Conservation (phyloP, 1,139 yeast species). For the Suhomyces taliae region DNA sequence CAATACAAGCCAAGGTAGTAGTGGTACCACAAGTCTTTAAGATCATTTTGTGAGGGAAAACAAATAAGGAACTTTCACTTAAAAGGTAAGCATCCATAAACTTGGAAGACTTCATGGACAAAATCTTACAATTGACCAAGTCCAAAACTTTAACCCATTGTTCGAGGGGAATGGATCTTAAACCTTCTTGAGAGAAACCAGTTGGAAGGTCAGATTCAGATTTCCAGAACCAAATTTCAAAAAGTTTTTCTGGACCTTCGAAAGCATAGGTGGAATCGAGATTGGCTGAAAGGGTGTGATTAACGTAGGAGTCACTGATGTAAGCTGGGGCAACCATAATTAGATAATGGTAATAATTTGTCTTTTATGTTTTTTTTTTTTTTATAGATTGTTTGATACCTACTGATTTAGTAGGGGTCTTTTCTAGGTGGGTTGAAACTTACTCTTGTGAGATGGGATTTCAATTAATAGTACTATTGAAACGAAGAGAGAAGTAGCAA, state of each 20-base stretch:
- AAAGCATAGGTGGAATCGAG: slow-evolving; percentile 89
- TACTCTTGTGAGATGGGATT: slow-evolving; percentile 31
- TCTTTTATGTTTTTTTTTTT: slow-evolving; percentile 1
- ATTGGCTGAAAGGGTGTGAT: slow-evolving; percentile 74
- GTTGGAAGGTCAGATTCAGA: slow-evolving; percentile 39
- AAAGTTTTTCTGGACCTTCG: slow-evolving; percentile 94
- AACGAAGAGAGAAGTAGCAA: slow-evolving; percentile 54
- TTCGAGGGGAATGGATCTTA: slow-evolving; percentile 64
- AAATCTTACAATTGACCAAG: slow-evolving; percentile 81
- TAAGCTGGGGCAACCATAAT: slow-evolving; percentile 48
- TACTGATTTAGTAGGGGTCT: slow-evolving; percentile 9
- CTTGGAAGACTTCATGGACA: slow-evolving; percentile 71
- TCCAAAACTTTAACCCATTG: slow-evolving; percentile 76
- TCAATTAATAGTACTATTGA: slow-evolving; percentile 25
- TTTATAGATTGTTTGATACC: slow-evolving; percentile 9
- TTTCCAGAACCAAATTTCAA: slow-evolving; percentile 84
- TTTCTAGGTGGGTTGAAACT: slow-evolving; percentile 43
- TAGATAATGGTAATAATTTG: background rate
- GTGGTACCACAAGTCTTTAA: slow-evolving; percentile 97
- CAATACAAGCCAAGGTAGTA: slow-evolving; percentile 78
- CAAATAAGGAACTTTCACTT: slow-evolving; percentile 89
- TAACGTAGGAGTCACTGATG: slow-evolving; percentile 56
- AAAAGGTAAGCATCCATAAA: slow-evolving; percentile 80
- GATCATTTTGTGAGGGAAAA: slow-evolving; percentile 79
- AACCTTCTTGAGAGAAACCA: slow-evolving; percentile 39